These are phyloP conservation scores for Stylonectria norvegica DNA, from an alignment of 2,329 filamentous ascomycete species.

Conservation along the genomic window DNA sequence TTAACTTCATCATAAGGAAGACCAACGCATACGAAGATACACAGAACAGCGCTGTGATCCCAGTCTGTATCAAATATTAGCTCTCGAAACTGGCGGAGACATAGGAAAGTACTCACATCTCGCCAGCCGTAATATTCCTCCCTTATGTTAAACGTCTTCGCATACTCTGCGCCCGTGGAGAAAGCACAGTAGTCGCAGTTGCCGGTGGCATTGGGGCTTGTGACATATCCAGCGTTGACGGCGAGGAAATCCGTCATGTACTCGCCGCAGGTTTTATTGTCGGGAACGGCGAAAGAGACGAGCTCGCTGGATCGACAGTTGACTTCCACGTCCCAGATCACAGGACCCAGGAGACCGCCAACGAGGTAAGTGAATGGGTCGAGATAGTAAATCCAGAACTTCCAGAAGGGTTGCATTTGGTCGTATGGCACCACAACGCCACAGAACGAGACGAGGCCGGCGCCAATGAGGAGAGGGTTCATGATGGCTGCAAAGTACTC, in stretches of 20 bases:
- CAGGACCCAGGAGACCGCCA: slow-evolving; percentile 34
- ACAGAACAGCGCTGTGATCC: slow-evolving; percentile 20
- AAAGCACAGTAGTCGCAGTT: slow-evolving; percentile 17
- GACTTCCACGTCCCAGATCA: slow-evolving; percentile 38
- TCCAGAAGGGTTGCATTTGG: slow-evolving; percentile 23
- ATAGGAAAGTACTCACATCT: slow-evolving; percentile 12
- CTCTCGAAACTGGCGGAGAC: neutral
- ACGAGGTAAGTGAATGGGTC: slow-evolving; percentile 42
- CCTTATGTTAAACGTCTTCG: slow-evolving; percentile 14
- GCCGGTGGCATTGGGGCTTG: slow-evolving; percentile 7
- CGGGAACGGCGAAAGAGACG: slow-evolving; percentile 5
- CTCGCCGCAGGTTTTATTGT: slow-evolving; percentile 13
- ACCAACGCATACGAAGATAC: slow-evolving; percentile 20
- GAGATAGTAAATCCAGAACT: slow-evolving; percentile 38
- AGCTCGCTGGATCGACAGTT: slow-evolving; percentile 32
- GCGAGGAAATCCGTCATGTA: slow-evolving; percentile 17
- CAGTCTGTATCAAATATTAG: slow-evolving; percentile 9
- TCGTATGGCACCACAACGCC: slow-evolving; percentile 24
- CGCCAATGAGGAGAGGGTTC: slow-evolving; percentile 44
- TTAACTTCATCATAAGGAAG: slow-evolving; percentile 23
- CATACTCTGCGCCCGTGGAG: slow-evolving; percentile 14
- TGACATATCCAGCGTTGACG: slow-evolving; percentile 13
- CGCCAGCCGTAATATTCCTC: slow-evolving; percentile 19
- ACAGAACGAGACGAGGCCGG: slow-evolving; percentile 27
- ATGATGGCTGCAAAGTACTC: slow-evolving; percentile 46